Evolutionary conservation across 306 rosid species (phyloP).

Genomic region (Citrullus amarus): DNA sequence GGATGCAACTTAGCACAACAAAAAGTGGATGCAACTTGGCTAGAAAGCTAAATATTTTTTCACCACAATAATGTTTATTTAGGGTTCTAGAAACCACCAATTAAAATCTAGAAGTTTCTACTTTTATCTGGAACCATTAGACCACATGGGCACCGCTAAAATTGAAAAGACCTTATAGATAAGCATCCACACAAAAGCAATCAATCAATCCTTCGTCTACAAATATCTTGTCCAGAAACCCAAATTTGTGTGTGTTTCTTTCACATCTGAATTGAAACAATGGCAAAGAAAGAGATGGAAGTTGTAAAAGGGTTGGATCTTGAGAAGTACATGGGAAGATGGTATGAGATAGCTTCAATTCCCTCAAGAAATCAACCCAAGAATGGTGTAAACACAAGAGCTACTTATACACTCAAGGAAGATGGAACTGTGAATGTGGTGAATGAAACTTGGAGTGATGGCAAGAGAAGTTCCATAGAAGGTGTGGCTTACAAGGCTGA

Average conservation of each 20-base stretch:
- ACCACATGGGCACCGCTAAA: neutral
- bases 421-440: conserved; percentile 67
- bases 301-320: conserved; percentile 58
- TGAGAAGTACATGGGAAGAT: conserved; percentile 70
- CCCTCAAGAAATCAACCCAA: conserved; percentile 63
- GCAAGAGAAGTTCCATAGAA: conserved; percentile 39
- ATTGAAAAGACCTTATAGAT: neutral
- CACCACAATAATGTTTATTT: neutral
- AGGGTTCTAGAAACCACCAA: neutral
- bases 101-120: neutral
- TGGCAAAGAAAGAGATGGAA: conserved; percentile 52
- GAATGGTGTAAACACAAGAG: conserved; percentile 61
- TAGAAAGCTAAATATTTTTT: too few relatives aligned
- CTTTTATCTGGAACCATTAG: neutral
- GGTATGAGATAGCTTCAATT: conserved; percentile 90
- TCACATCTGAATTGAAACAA: neutral
- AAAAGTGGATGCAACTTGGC: too few relatives aligned
- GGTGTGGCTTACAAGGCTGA: conserved; percentile 73
- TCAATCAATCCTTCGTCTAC: neutral
- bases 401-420: conserved; percentile 53
- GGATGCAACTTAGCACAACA: too few relatives aligned
- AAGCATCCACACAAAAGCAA: neutral
- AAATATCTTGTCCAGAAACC: neutral
- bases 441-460: conserved; percentile 78
- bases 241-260: neutral